These are phyloP conservation scores for Metrosideros polymorpha DNA, from an alignment of 441 rosid species.

Conservation along the genomic window DNA sequence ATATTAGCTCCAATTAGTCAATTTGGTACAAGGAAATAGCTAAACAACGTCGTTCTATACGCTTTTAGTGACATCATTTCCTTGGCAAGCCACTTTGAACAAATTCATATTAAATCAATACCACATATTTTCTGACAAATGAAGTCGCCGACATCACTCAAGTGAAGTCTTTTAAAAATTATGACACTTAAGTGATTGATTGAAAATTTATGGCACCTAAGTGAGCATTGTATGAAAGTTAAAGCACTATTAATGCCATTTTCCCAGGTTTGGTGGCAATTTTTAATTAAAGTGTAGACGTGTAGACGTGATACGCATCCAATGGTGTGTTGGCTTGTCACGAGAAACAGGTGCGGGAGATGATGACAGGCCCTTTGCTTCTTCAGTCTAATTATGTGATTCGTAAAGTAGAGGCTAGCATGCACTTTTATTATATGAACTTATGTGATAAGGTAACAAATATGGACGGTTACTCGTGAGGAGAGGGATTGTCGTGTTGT, in stretches of 20 bases:
- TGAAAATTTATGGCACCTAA: no score
- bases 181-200: no score
- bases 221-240: background rate
- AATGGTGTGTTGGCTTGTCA: background rate
- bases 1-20: no score
- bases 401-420: background rate
- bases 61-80: no score
- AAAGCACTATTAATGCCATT: background rate
- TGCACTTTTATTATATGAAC: background rate
- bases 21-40: no score
- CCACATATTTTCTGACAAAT: no score
- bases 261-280: background rate
- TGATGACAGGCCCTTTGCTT: background rate
- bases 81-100: no score
- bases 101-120: no score
- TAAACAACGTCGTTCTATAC: no score
- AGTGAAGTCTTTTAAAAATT: no score
- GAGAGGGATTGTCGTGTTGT: background rate
- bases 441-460: background rate
- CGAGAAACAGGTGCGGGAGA: background rate
- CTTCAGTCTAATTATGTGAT: background rate
- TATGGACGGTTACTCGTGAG: background rate
- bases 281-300: background rate
- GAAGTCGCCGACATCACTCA: no score
- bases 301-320: background rate